Base-by-base conservation (phyloP, 2,329 filamentous ascomycete species). In the Nothopassalora personata region DNA sequence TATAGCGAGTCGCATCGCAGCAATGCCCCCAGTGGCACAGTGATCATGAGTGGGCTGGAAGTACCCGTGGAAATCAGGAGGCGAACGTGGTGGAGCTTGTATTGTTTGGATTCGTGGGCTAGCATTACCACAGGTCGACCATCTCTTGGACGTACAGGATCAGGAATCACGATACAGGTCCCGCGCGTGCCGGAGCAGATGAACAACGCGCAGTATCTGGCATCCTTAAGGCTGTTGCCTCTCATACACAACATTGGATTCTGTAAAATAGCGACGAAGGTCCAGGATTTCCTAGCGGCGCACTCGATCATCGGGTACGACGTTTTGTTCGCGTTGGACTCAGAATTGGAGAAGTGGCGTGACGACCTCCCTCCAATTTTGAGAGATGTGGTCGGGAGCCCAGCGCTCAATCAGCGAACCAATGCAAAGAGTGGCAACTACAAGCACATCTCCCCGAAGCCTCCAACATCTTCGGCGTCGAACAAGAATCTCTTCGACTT, bases 191-290 rank as follows among this genome's bases (percentile, higher is more conserved):
- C 68, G 9, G 56, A 67, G 45, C 68, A 72, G 55, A 68, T 71
- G 45, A 73, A 71, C 48, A 73, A 71, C 52, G 68, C 69, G 13
- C 68, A 73, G 36, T 71, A 72, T 60, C 67, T 80, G 68, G 78
- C 79, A 53, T 85, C 88, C 51, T 80, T 86, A 1, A 85, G 85
- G 57, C 84, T 89, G 56, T 79, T 91, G 4, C 88, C 88, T 0
- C 74, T 91, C 15, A 84, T 89, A 30, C 86, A 92, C 72, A 90
- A 89, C 70, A 87, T 90, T 63, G 85, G 86, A 53, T 92, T 92
- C 73, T 90, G 88, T 75, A 88, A 88, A 71, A 88, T 93, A 60
- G 86, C 88, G 19, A 90, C 88, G 0, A 83, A 85, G 61, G 88
- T 92, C 58, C 89, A 93, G 70, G 88, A 93, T 67, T 82, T 85